These are phyloP conservation scores for Botrytis cinerea DNA, from an alignment of 2,329 filamentous ascomycete genomes.

Conservation along the genomic window DNA sequence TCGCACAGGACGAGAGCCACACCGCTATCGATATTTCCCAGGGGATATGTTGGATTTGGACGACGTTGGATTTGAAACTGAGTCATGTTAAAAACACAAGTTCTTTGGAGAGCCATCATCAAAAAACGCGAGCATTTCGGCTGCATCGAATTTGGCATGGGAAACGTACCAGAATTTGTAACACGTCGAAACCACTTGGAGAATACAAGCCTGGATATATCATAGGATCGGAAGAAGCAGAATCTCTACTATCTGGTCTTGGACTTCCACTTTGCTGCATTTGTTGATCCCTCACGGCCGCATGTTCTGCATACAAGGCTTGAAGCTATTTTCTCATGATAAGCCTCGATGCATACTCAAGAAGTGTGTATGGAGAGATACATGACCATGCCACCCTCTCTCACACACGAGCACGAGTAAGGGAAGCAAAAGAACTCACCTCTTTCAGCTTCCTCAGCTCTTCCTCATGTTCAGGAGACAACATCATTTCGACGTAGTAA, in stretches of 20 bases:
- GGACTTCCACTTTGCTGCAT: background rate
- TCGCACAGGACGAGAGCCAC: constrained; percentile 95
- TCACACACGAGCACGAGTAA: background rate
- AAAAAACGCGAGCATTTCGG: background rate
- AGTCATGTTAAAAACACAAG: background rate
- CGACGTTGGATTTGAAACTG: constrained; percentile 66
- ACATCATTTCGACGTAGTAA: background rate
- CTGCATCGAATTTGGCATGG: background rate
- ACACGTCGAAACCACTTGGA: constrained; percentile 56
- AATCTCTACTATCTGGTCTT: constrained; percentile 12
- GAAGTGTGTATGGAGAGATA: background rate
- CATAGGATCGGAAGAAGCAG: constrained; percentile 45
- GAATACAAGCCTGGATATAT: constrained; percentile 60
- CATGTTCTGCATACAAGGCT: constrained; percentile 14
- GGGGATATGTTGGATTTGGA: constrained; percentile 79
- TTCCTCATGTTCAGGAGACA: constrained; percentile 26
- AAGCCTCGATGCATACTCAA: background rate
- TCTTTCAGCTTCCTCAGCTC: constrained; percentile 30
- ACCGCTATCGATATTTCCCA: constrained; percentile 87
- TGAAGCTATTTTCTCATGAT: background rate
- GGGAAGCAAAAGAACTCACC: constrained; percentile 24
- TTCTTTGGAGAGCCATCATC: background rate
- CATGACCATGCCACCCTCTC: background rate
- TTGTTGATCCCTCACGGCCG: background rate
- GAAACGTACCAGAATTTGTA: constrained; percentile 55